Percentiles rank a stretch among this genome's conserved stretches.
Evolutionary conservation across 495 filamentous ascomycete genomes (phyloP).

Genomic region (Penicillium malachiteum): DNA sequence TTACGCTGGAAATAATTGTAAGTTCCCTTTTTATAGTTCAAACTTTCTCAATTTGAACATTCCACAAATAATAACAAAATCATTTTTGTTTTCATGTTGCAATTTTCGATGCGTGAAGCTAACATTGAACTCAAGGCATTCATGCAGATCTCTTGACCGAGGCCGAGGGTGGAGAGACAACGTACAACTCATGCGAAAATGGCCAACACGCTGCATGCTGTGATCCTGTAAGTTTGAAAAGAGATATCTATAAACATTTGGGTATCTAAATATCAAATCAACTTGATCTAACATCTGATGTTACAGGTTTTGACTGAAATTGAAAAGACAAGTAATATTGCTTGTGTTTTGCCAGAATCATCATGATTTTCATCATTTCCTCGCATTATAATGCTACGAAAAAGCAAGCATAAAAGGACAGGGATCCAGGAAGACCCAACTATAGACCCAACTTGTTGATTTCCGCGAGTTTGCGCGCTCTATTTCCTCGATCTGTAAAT

Average conservation of each 20-base stretch:
- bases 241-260: neutral
- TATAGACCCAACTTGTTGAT: too few relatives aligned
- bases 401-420: too few relatives aligned
- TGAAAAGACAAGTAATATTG: neutral
- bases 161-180: slow-evolving; percentile 9
- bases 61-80: neutral
- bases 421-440: too few relatives aligned
- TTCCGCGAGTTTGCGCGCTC: too few relatives aligned
- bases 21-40: neutral
- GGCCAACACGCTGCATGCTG: slow-evolving; percentile 11
- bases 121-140: slow-evolving; percentile 1
- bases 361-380: too few relatives aligned
- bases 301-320: slow-evolving; percentile 3
- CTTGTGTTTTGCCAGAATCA: slow-evolving; percentile 8
- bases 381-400: too few relatives aligned
- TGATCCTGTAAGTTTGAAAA: slow-evolving; percentile 9
- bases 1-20: slow-evolving; percentile 13
- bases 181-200: slow-evolving; percentile 9
- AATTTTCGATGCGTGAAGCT: neutral
- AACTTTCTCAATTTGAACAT: neutral
- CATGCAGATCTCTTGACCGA: slow-evolving; percentile 7
- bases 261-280: neutral
- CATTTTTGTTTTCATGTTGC: neutral
- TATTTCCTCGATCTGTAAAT: too few relatives aligned
- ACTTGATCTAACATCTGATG: neutral